phyloP scores from a whole-genome alignment of 305 asterid genomes.

The Solanum hybrid region DNA sequence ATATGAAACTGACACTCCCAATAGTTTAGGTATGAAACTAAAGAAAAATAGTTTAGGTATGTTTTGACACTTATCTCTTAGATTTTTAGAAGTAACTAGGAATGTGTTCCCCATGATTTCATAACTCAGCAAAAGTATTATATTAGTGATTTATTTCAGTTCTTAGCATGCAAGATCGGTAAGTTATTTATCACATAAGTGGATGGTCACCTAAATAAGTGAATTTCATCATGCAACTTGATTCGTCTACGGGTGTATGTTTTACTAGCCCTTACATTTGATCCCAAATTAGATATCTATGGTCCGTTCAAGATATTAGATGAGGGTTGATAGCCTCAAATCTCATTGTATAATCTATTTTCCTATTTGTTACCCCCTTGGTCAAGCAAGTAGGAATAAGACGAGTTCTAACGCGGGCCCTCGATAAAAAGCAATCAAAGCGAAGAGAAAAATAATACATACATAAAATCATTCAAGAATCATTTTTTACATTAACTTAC shows the following conservation, averaged over 20 bases:
- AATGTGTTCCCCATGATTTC: background rate
- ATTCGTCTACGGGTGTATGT: background rate
- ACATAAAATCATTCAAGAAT: background rate
- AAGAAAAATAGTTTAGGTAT: too few species aligned
- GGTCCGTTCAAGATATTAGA: background rate
- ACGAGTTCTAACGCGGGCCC: background rate
- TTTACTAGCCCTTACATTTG: background rate
- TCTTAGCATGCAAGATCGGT: background rate
- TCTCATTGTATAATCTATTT: background rate
- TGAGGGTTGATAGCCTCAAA: background rate
- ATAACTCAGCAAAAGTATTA: background rate
- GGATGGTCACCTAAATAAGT: background rate
- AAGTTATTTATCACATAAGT: background rate
- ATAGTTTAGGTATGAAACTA: background rate
- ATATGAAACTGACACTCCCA: background rate
- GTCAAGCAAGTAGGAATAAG: background rate
- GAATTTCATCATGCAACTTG: background rate
- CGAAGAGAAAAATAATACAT: background rate
- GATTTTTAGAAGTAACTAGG: background rate
- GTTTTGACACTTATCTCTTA: background rate
- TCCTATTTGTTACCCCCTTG: background rate
- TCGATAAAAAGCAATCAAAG: background rate
- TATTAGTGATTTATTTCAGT: background rate
- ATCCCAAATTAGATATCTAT: too few species aligned
- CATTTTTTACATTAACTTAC: background rate